Conservation (phyloP, 2,329 filamentous ascomycete species). For the Verticillium longisporum region DNA sequence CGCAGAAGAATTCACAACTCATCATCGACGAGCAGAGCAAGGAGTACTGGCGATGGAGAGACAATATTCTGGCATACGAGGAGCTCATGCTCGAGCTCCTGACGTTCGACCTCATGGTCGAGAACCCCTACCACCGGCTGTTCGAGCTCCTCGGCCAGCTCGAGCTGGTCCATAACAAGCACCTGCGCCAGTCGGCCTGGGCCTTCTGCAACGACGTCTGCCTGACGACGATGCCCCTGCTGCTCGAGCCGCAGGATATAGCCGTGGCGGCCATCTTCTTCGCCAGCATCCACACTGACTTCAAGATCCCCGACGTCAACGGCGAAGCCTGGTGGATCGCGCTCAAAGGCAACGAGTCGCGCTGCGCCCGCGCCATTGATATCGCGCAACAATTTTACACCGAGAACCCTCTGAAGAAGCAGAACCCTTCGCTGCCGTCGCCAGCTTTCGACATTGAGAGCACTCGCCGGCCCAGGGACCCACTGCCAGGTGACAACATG, state of each 20-base stretch:
- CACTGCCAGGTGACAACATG: constrained; percentile 33
- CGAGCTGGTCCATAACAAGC: constrained; percentile 70
- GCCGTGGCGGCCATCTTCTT: constrained; percentile 85
- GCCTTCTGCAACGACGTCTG: constrained; percentile 89
- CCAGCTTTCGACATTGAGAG: constrained; percentile 50
- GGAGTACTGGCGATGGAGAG: constrained; percentile 96
- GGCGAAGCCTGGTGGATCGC: constrained; percentile 84
- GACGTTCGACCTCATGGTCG: constrained; percentile 88
- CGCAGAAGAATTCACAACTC: constrained; percentile 86
- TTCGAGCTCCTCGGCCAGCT: constrained; percentile 74
- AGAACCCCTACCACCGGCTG: constrained; percentile 79
- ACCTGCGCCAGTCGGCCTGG: constrained; percentile 81
- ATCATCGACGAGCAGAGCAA: constrained; percentile 95
- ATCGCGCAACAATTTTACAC: constrained; percentile 65
- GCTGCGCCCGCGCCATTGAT: constrained; percentile 67
- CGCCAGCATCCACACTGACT: constrained; percentile 65
- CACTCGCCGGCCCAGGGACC: constrained; percentile 43
- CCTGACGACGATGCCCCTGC: constrained; percentile 75
- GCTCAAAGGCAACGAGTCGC: constrained; percentile 62
- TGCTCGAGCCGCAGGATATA: constrained; percentile 73
- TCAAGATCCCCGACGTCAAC: constrained; percentile 69
- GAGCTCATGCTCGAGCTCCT: constrained; percentile 86
- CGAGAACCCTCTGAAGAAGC: constrained; percentile 56
- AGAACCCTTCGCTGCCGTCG: constrained; percentile 45
- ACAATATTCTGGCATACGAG: constrained; percentile 87